Conservation (phyloP, 805 yeast species). For the Candida morakotiae region DNA sequence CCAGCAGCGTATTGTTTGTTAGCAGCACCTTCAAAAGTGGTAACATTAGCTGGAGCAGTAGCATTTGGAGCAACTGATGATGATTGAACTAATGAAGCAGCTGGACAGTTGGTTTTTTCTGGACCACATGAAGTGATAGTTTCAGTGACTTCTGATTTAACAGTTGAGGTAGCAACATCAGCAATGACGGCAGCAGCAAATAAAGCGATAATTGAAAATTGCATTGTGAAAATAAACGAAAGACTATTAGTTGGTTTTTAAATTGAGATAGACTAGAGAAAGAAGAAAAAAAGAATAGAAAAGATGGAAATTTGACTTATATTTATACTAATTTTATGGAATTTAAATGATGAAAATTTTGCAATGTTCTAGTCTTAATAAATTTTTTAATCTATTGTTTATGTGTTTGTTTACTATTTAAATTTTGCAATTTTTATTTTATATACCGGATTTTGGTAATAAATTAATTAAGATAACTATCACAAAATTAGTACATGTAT, state of each 20-base stretch:
- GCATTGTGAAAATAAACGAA: slow-evolving; percentile 33
- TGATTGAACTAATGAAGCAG: slow-evolving; percentile 1
- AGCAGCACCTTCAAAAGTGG: slow-evolving; percentile 38
- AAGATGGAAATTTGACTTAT: not conserved
- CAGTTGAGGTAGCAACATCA: slow-evolving; percentile 31
- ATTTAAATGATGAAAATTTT: too few relatives aligned
- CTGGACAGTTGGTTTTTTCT: slow-evolving; percentile 39
- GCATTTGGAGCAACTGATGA: slow-evolving; percentile 12
- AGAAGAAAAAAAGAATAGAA: slow-evolving; percentile 7
- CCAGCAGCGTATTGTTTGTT: slow-evolving; percentile 36
- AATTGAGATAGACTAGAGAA: slow-evolving; percentile 14
- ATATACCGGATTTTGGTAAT: too few relatives aligned
- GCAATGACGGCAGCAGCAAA: slow-evolving; percentile 29
- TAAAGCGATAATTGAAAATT: slow-evolving; percentile 37
- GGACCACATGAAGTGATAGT: slow-evolving; percentile 50
- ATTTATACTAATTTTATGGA: not conserved
- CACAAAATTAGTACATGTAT: too few relatives aligned
- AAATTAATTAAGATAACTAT: too few relatives aligned
- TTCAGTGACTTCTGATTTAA: slow-evolving; percentile 16
- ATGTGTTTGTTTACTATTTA: too few relatives aligned
- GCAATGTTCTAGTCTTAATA: too few relatives aligned
- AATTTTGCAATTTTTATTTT: too few relatives aligned
- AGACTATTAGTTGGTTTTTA: slow-evolving; percentile 34
- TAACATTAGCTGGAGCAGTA: slow-evolving; percentile 26
- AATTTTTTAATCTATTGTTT: too few relatives aligned